These are phyloP conservation scores for Phialophora expanda DNA, from an alignment of 2,329 filamentous ascomycete genomes.

Conservation along the genomic window DNA sequence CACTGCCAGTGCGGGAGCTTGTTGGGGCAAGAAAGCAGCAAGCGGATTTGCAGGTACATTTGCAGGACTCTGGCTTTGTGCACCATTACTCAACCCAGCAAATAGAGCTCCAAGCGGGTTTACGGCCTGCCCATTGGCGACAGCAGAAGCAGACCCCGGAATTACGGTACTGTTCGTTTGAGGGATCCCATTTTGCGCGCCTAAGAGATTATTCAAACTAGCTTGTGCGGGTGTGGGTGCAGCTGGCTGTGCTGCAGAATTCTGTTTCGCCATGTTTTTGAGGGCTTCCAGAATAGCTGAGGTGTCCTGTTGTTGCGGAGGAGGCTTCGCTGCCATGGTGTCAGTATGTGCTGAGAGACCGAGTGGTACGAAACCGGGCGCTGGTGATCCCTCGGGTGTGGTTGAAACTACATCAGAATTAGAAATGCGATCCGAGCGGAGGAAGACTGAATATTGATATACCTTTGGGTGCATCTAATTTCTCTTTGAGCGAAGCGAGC, in stretches of 20 bases:
- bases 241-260: slow-evolving; percentile 58
- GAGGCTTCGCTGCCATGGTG: slow-evolving; percentile 38
- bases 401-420: slow-evolving; percentile 49
- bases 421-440: slow-evolving; percentile 11
- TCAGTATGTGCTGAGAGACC: slow-evolving; percentile 43
- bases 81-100: slow-evolving; percentile 50
- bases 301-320: slow-evolving; percentile 57
- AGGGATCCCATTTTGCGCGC: slow-evolving; percentile 52
- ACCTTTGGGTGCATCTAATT: slow-evolving; percentile 66
- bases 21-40: slow-evolving; percentile 51
- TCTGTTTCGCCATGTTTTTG: slow-evolving; percentile 80
- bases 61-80: slow-evolving; percentile 47
- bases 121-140: slow-evolving; percentile 61
- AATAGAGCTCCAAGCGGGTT: slow-evolving; percentile 61
- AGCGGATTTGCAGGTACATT: slow-evolving; percentile 46
- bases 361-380: slow-evolving; percentile 51
- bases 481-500: slow-evolving; percentile 82
- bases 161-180: slow-evolving; percentile 50
- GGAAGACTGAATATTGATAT: slow-evolving; percentile 64
- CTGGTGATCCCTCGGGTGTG: slow-evolving; percentile 66
- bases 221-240: slow-evolving; percentile 45
- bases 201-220: slow-evolving; percentile 58
- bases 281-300: slow-evolving; percentile 76
- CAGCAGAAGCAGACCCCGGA: slow-evolving; percentile 48
- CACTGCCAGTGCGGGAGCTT: slow-evolving; percentile 41